Conservation (phyloP, 768 basidiomycete species). For the Tephrocybe sp. region DNA sequence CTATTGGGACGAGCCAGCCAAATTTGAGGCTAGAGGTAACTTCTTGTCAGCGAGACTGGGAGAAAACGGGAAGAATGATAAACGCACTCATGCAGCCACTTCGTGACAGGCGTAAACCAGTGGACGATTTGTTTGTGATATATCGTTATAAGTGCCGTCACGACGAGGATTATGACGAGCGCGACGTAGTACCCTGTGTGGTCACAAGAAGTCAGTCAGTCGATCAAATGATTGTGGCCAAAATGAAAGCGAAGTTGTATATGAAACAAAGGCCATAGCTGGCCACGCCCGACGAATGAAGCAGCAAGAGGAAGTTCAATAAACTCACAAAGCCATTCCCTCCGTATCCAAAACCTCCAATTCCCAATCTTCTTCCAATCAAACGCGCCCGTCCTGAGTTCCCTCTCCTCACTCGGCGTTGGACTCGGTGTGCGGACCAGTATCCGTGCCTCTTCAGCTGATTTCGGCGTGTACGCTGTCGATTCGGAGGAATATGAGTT, state of each 20-base stretch:
- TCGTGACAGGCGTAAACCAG: constrained; percentile 65
- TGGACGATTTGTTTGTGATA: constrained; percentile 74
- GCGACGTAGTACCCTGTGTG: constrained; percentile 50
- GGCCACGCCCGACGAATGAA: no score
- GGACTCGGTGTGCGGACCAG: constrained; percentile 57
- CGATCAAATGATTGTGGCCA: no score
- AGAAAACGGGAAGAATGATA: constrained; percentile 10
- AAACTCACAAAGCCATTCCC: constrained; percentile 56
- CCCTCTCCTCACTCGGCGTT: constrained; percentile 57
- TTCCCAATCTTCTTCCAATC: constrained; percentile 43
- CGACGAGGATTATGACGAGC: constrained; percentile 50
- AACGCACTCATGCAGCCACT: constrained; percentile 62
- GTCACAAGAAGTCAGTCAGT: neutral
- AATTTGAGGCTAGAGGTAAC: constrained; percentile 33
- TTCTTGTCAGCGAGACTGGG: neutral
- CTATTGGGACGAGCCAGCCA: constrained; percentile 82
- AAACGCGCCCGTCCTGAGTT: constrained; percentile 42
- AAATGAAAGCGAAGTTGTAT: no score
- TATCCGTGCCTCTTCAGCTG: constrained; percentile 16
- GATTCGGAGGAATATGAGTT: neutral
- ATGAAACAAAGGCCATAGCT: no score
- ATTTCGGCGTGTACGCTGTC: constrained; percentile 13
- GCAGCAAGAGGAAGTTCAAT: neutral
- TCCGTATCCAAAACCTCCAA: constrained; percentile 54
- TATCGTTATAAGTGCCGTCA: no score